These are phyloP conservation scores for Lactifluus hygrophoroides DNA, from an alignment of 768 basidiomycete genomes.

Conservation along the genomic window DNA sequence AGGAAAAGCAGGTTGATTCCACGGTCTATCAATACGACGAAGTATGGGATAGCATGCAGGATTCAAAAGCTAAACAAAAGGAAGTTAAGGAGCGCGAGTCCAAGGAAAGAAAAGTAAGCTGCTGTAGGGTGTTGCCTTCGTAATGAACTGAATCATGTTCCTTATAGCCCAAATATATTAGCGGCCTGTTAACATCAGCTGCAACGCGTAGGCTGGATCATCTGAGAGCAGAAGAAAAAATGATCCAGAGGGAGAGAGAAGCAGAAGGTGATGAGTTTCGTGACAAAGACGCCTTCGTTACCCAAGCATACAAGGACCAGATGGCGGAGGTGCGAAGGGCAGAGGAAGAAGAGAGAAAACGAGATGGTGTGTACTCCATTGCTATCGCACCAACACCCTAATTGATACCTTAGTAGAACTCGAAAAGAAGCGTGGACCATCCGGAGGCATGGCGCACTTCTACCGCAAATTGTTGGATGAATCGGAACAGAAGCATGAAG, in stretches of 20 bases:
- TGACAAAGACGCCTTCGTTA: slow-evolving; percentile 97
- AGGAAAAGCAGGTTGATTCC: slow-evolving; percentile 68
- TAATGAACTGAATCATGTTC: background rate
- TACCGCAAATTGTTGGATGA: slow-evolving; percentile 73
- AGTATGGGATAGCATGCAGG: slow-evolving; percentile 93
- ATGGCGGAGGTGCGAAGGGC: slow-evolving; percentile 85
- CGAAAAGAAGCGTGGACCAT: slow-evolving; percentile 44
- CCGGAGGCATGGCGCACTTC: slow-evolving; percentile 79
- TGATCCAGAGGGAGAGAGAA: slow-evolving; percentile 90
- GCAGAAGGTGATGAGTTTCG: slow-evolving; percentile 87
- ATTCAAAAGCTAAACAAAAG: slow-evolving; percentile 67
- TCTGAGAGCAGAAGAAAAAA: slow-evolving; percentile 93
- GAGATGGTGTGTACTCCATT: slow-evolving; percentile 61
- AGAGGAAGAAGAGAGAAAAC: slow-evolving; percentile 84
- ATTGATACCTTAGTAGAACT: slow-evolving; percentile 32
- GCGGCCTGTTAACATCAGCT: slow-evolving; percentile 66
- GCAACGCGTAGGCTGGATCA: slow-evolving; percentile 84
- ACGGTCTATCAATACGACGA: slow-evolving; percentile 94
- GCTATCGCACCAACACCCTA: background rate
- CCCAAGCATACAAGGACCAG: slow-evolving; percentile 94
- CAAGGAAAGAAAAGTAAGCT: slow-evolving; percentile 66
- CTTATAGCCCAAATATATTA: slow-evolving; percentile 86
- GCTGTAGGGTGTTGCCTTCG: background rate
- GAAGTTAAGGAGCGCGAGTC: slow-evolving; percentile 67
- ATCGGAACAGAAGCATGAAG: slow-evolving; percentile 75